Conservation (phyloP, 1,139 yeast species). For the Kodamaea plutei region DNA sequence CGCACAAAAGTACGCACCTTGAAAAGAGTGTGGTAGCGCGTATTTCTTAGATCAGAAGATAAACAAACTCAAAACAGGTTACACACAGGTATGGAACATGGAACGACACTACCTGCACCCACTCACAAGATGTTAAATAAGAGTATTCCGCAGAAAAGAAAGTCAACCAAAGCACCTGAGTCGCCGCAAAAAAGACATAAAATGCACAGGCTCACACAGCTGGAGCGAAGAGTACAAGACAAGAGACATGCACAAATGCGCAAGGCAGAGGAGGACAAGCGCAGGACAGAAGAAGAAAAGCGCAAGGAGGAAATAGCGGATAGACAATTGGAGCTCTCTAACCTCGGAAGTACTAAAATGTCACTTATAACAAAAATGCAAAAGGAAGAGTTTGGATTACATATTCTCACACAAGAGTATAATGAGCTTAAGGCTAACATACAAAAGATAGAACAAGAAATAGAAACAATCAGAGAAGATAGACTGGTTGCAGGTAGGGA, state of each 20-base stretch:
- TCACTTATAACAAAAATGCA: conserved; percentile 14
- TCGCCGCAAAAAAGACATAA: conserved; percentile 7
- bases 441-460: conserved; percentile 12
- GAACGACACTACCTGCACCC: too few species aligned
- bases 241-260: conserved; percentile 1
- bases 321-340: conserved; percentile 8
- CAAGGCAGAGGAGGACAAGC: too few species aligned
- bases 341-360: conserved; percentile 11
- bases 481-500: conserved; percentile 20
- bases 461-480: conserved; percentile 16
- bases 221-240: conserved; percentile 3
- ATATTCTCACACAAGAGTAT: conserved; percentile 12
- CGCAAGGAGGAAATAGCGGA: conserved; percentile 1
- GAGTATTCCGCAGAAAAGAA: conserved; percentile 8
- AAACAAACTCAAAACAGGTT: too few species aligned
- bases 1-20: too few species aligned
- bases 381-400: conserved; percentile 14
- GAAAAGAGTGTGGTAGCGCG: too few species aligned
- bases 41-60: too few species aligned
- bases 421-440: conserved; percentile 10
- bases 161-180: conserved; percentile 3
- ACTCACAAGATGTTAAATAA: conserved; percentile 2
- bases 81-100: too few species aligned
- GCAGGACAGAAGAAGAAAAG: conserved; percentile 3
- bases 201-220: conserved; percentile 3